A percentile compares a stretch with the other conserved stretches of the same genome.
Conservation (phyloP, 108 stramenopile species). For the Chaetoceros tenuissimus region DNA sequence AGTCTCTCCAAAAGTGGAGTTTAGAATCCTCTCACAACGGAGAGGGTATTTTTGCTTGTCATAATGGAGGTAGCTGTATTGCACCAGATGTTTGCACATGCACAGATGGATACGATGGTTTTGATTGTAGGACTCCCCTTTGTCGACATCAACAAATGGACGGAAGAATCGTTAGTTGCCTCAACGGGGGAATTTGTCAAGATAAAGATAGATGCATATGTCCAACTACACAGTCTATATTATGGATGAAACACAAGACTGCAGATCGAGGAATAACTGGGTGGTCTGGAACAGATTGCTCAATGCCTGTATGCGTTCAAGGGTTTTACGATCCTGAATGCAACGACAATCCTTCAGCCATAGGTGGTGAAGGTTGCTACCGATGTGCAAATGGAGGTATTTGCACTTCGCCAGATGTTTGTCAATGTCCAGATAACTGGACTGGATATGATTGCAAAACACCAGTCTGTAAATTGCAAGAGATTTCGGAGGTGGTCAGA, state of each 20-base stretch:
- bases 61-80: slow-evolving; percentile 53
- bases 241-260: slow-evolving; percentile 42
- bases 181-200: slow-evolving; percentile 61
- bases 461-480: slow-evolving; percentile 62
- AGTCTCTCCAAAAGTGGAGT: slow-evolving; percentile 29
- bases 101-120: slow-evolving; percentile 68
- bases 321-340: slow-evolving; percentile 77
- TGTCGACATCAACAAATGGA: slow-evolving; percentile 59
- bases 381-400: slow-evolving; percentile 77
- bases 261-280: slow-evolving; percentile 60
- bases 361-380: slow-evolving; percentile 79
- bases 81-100: slow-evolving; percentile 74
- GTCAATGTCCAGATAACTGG: slow-evolving; percentile 76
- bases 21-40: slow-evolving; percentile 35
- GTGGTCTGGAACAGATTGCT: slow-evolving; percentile 72
- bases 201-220: slow-evolving; percentile 68
- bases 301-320: slow-evolving; percentile 76
- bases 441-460: slow-evolving; percentile 75
- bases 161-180: slow-evolving; percentile 43
- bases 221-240: slow-evolving; percentile 27
- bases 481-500: slow-evolving; percentile 39
- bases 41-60: slow-evolving; percentile 75
- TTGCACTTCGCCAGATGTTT: slow-evolving; percentile 76
- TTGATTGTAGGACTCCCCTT: slow-evolving; percentile 66
- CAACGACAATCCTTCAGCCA: slow-evolving; percentile 32